Base-by-base conservation (phyloP, 176 grass and related monocot genomes). In the Puya raimondii region DNA sequence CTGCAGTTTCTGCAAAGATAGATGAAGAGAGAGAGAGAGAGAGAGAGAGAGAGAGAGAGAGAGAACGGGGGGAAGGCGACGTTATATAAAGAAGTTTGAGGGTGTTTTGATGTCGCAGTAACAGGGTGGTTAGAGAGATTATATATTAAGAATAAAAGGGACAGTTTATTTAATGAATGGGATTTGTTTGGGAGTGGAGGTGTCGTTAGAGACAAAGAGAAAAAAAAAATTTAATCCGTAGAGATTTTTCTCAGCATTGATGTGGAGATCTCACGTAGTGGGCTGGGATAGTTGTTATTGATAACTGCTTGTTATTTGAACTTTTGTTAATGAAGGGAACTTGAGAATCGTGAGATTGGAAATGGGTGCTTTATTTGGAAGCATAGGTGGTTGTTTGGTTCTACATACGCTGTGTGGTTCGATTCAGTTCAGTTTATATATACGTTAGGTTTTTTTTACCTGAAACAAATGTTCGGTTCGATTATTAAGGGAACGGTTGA, bases 21-120 rank as follows among this genome's bases (percentile, higher is more conserved):
- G 15, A 47, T 27, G 64, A 48, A 33, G 68, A 79, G 42, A 56
- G 22, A 72, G 69, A 72, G 69, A 72, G 16, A 66, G 22, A 66
- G n/a, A 18, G 14, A 3, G 50, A 11, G 51, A 22, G 58, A 48
- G 26, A 22, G 10, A 21, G 16, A 4, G 25, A 68, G 56, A 53
- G 9, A 23, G 48, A 11, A 16, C 20, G 16, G 51, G 26, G 16
- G 3, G 21, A 61, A 10, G 21, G 56, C 56, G 10, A 18, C 56
- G 21, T 61, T 9, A 61, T 61, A 61, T 11, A 61, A 20, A 61
- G 21, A 2, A 61, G 21, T 7, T 61, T 21, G 53, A 59, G 54
- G 54, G 15, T 20, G 54, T 6, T 42, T 42, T 7, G 33, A 42
- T 42, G 33, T 7, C 5, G 5, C 33, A 42, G 33, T 42, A 42